Evolutionary conservation across 179 eudicot species (phyloP), one percentile per base, ranked within the genome.

Genomic region (Beta lomatogona): DNA sequence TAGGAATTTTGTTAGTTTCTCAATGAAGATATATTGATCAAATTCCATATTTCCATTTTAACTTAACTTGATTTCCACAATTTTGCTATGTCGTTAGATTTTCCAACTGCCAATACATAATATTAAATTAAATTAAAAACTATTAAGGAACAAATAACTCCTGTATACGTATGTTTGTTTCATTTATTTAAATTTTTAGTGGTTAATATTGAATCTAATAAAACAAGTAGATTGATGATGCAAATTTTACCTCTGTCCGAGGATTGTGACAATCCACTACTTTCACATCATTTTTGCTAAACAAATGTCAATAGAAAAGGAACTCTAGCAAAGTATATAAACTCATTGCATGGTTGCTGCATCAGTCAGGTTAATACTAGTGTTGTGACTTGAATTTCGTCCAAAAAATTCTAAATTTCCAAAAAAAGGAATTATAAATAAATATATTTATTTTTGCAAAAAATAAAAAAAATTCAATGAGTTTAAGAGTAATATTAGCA

Each of bases 251-350:
- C 19, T 22, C 58, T 72, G 10, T 21, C 76, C 76, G 60, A 22
- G 11, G 6, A 21, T 72, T 22, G 76, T 72, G 76, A 52, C 53
- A 22, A 52, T 72, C 76, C 76, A 72, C 45, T 52, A 72, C 58
- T 50, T 72, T 10, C 4, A 21, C 58, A 46, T 12, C 6, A 22
- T 2, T 71, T 48, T 48, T 21, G 36, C 11, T 6, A 21, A 48
- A 53, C 53, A 50, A 72, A 13, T 50, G 22, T 4, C 6, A 4
- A 7, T 2, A 52, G 45, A 19, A 9, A 2, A 25, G 44, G 3
- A 53, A 41, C 13, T 14, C 25, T 6, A 53, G 10, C 76, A 21
- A 72, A 72, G 36, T 48, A n/a, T 71, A 5, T 46, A 70, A 46
- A n/a, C 69, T 64, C 12, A 10, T 64, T 72, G n/a, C 60, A 52